Conservation (phyloP, 179 eudicot genomes). For the Pouteria campechiana region DNA sequence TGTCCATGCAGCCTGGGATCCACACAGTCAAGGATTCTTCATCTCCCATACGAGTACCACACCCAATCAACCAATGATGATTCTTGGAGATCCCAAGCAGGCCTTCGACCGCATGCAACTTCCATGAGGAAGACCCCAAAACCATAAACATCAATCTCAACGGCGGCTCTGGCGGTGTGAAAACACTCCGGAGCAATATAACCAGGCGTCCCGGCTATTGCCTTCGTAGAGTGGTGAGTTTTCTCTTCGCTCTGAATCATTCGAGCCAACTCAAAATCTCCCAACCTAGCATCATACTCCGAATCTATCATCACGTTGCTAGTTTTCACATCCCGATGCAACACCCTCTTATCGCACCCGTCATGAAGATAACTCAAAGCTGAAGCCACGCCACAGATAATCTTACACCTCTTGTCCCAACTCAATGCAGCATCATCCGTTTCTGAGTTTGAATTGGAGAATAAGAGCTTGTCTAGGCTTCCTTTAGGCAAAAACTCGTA, state of each 20-base stretch:
- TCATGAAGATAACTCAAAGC: conserved; percentile 71
- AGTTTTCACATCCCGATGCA: conserved; percentile 79
- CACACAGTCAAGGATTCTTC: conserved; percentile 45
- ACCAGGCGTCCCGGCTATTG: conserved; percentile 85
- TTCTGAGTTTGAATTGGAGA: conserved; percentile 20
- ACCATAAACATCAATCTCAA: conserved; percentile 81
- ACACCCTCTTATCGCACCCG: conserved; percentile 87
- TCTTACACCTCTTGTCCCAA: conserved; percentile 59
- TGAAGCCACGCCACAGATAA: conserved; percentile 79
- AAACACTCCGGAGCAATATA: conserved; percentile 92
- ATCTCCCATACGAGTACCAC: conserved; percentile 59
- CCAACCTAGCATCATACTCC: conserved; percentile 52
- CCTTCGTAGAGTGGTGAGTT: conserved; percentile 73
- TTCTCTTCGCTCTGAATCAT: conserved; percentile 62
- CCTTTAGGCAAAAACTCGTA: conserved; percentile 89
- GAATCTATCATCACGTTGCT: conserved; percentile 75
- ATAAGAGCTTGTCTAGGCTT: conserved; percentile 55
- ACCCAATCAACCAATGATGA: conserved; percentile 76
- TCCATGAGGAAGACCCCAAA: conserved; percentile 91
- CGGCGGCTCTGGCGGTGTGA: conserved; percentile 81
- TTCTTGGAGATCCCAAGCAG: conserved; percentile 52
- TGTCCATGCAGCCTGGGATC: conserved; percentile 44
- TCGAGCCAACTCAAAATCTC: conserved; percentile 87
- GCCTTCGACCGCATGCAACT: conserved; percentile 75
- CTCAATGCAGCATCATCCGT: conserved; percentile 20